Evolutionary conservation across 1,284 basidiomycete genomes (phyloP).

Genomic region (Thelephora terrestris): DNA sequence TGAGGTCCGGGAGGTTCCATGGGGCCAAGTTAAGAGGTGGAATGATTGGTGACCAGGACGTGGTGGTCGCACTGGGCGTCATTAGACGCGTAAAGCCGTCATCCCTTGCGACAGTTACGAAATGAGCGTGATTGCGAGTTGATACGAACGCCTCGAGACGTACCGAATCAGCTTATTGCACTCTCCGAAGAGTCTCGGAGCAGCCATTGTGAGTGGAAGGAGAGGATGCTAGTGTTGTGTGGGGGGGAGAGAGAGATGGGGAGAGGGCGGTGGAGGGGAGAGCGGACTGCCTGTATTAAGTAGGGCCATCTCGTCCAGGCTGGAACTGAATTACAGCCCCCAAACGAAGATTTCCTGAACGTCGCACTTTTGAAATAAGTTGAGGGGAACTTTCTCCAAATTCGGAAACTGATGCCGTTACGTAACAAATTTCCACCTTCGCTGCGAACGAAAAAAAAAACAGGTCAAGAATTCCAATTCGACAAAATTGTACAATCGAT

Average conservation of each 20-base stretch:
- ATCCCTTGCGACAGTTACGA: conserved; percentile 35
- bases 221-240: conserved; percentile 15
- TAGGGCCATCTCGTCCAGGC: conserved; percentile 31
- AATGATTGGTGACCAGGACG: conserved; percentile 8
- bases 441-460: not conserved
- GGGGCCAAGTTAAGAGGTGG: not conserved
- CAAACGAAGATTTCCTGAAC: conserved; percentile 11
- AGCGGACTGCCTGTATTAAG: too few relatives aligned
- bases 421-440: not conserved
- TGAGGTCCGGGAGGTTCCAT: conserved; percentile 36
- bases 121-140: conserved; percentile 2
- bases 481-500: too few relatives aligned
- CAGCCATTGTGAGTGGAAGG: conserved; percentile 37
- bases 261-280: conserved; percentile 22
- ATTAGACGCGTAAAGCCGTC: conserved; percentile 49
- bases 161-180: conserved; percentile 53
- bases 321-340: conserved; percentile 9
- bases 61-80: conserved; percentile 28
- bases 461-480: too few relatives aligned
- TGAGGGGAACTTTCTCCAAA: too few relatives aligned
- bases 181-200: conserved; percentile 39
- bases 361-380: conserved; percentile 13
- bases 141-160: conserved; percentile 16
- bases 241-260: conserved; percentile 25
- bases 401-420: too few relatives aligned